Evolutionary conservation across 768 basidiomycete species (phyloP).

Genomic region (Cystofilobasidium capitatum): DNA sequence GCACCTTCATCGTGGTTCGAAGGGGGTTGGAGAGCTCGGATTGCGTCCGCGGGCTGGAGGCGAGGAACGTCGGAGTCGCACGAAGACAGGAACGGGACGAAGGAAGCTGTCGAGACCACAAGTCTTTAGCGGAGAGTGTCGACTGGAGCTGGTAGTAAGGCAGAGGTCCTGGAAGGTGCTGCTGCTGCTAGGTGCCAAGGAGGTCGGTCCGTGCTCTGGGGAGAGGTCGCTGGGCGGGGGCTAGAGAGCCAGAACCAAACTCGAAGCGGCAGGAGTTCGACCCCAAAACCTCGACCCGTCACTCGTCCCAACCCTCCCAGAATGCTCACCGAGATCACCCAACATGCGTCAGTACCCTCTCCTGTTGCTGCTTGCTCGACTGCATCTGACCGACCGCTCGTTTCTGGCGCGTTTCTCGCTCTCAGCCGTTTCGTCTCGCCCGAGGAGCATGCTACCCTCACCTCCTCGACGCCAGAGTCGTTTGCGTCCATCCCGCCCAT

Average conservation of each 20-base stretch:
- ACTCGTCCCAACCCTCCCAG: not conserved
- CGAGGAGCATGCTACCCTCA: constrained; percentile 59
- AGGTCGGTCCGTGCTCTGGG: too few relatives aligned
- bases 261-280: not conserved
- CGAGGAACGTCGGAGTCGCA: not conserved
- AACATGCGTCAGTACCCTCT: constrained; percentile 28
- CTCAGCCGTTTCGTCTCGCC: constrained; percentile 46
- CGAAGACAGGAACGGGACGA: not conserved
- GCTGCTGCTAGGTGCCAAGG: not conserved
- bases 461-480: constrained; percentile 70
- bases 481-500: constrained; percentile 79
- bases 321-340: constrained; percentile 18
- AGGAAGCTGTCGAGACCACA: not conserved
- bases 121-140: too few relatives aligned
- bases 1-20: not conserved
- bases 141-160: not conserved
- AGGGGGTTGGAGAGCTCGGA: not conserved
- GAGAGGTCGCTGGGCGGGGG: too few relatives aligned
- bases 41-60: not conserved
- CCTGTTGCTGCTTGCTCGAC: constrained; percentile 31
- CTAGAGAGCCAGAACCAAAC: too few relatives aligned
- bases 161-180: too few relatives aligned
- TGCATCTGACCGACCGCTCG: constrained; percentile 9
- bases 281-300: not conserved
- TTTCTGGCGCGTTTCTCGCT: constrained; percentile 36